These are phyloP conservation scores for Gossypium trilobum DNA, from an alignment of 441 rosid species.

Conservation along the genomic window DNA sequence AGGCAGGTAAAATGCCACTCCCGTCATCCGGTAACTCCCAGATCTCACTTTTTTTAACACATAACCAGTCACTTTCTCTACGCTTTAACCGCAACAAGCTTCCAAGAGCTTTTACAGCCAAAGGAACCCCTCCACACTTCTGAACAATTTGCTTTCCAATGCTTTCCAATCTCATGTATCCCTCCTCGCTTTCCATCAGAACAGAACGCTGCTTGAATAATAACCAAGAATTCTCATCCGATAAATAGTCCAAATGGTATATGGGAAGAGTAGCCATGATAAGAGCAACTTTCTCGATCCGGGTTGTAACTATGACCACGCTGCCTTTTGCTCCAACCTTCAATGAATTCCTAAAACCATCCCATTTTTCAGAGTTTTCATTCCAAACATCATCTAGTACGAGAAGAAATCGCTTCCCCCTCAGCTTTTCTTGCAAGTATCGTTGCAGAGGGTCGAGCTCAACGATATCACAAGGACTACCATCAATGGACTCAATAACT, in stretches of 20 bases:
- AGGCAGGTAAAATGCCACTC: neutral
- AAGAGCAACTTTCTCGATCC: neutral
- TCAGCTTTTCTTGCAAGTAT: neutral
- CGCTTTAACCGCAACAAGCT: neutral
- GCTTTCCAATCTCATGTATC: neutral
- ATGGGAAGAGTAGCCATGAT: slow-evolving; percentile 5
- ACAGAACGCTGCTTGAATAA: neutral
- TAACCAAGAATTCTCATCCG: neutral
- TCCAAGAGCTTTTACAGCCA: neutral
- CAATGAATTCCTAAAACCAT: neutral
- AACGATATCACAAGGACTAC: neutral
- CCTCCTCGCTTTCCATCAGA: neutral
- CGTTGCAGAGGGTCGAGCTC: slow-evolving; percentile 4
- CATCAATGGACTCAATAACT: neutral
- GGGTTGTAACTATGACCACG: slow-evolving; percentile 7
- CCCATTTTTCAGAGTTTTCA: neutral
- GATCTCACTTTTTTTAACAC: slow-evolving; percentile 4
- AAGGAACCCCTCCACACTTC: slow-evolving; percentile 8
- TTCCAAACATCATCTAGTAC: slow-evolving; percentile 5
- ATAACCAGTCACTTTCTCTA: slow-evolving; percentile 1
- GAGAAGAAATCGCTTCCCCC: neutral
- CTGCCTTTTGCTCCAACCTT: slow-evolving; percentile 8
- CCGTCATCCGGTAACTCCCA: slow-evolving; percentile 4
- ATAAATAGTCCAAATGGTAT: neutral
- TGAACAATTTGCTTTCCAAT: slow-evolving; percentile 4